These are phyloP conservation scores for Cladosporium colombiae DNA, from an alignment of 2,329 filamentous ascomycete genomes.

Conservation along the genomic window DNA sequence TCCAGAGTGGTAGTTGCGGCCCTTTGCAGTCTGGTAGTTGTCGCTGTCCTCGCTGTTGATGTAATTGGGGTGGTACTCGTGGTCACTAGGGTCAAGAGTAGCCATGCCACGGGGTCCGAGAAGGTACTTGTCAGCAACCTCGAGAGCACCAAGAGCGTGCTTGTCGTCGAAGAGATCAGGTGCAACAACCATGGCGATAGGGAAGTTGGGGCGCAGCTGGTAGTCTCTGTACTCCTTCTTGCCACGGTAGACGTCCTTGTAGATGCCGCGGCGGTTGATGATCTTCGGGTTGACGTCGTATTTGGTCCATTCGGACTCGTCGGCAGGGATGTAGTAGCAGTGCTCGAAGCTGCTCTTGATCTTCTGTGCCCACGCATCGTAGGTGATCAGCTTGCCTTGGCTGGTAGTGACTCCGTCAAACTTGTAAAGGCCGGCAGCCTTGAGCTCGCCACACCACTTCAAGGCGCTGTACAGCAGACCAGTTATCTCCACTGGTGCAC, in stretches of 20 bases:
- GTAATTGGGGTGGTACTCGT: slow-evolving; percentile 94
- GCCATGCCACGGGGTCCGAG: slow-evolving; percentile 92
- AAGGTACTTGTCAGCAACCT: slow-evolving; percentile 75
- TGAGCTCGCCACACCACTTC: slow-evolving; percentile 72
- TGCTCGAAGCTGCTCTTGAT: slow-evolving; percentile 87
- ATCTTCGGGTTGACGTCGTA: slow-evolving; percentile 80
- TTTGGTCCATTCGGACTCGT: slow-evolving; percentile 67
- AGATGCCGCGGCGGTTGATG: slow-evolving; percentile 90
- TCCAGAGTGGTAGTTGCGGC: slow-evolving; percentile 96
- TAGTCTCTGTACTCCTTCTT: slow-evolving; percentile 98
- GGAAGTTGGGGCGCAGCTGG: slow-evolving; percentile 90
- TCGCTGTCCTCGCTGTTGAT: slow-evolving; percentile 90
- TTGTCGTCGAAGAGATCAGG: slow-evolving; percentile 79
- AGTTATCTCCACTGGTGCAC: slow-evolving; percentile 91
- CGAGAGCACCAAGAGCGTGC: slow-evolving; percentile 78
- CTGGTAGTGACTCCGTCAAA: slow-evolving; percentile 66
- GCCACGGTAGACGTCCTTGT: slow-evolving; percentile 94
- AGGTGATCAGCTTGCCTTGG: slow-evolving; percentile 60
- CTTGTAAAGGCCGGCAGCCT: slow-evolving; percentile 68
- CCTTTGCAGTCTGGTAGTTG: slow-evolving; percentile 90
- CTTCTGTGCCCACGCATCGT: slow-evolving; percentile 74
- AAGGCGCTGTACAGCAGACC: slow-evolving; percentile 90
- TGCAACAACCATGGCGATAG: slow-evolving; percentile 92
- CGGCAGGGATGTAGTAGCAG: slow-evolving; percentile 81
- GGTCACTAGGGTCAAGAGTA: slow-evolving; percentile 85